Base-by-base conservation (phyloP, 306 rosid genomes). In the Vigna trinervia region DNA sequence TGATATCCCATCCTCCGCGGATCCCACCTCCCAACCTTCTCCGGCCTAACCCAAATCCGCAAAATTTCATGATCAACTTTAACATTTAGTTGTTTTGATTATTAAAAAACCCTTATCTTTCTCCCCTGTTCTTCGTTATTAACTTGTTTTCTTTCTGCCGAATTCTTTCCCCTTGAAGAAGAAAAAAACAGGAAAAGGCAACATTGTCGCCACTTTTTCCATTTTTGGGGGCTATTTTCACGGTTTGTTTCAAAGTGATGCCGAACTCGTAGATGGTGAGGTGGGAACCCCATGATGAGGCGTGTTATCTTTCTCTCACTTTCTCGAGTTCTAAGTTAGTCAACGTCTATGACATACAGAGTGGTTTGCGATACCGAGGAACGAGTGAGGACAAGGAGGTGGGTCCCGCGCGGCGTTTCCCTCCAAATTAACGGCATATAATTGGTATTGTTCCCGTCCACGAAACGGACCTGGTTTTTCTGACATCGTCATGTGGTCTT, bases 1-100 rank as follows among this genome's bases (percentile, higher is more conserved):
- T 0, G 97, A 94, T 17, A 89, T 90, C 68, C 92, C 94, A 0
- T 94, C 98, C 80, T 93, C 97, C 9, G 97, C 98, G 0, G 94
- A 90, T 77, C 97, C 96, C 58, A 91, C 98, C 60, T 87, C 97
- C 58, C 98, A 89, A 50, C 90, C 86, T 6, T 92, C 97, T 1
- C 97, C 96, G 60, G 97, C 89, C 0, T 86, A 79, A 41, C 56
- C 76, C 64, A 23, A 47, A 83, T 50, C 17, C 32, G 41, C 62
- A 70, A 71, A 1, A 5, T 78, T 76, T 76, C 22, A 64, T 26
- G 20, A 57, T 64, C 47, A 38, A 78, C 56, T 73, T 80, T 81
- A 66, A 82, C 73, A 73, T 79, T 84, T 60, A 70, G 66, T 68
- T 32, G 32, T 39, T 50, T 4, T 59, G 75, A 22, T 15, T 32